Percentiles rank a stretch among this genome's conserved stretches.
Conservation (phyloP, 768 basidiomycete genomes). For the Clitopilus passeckerianus region DNA sequence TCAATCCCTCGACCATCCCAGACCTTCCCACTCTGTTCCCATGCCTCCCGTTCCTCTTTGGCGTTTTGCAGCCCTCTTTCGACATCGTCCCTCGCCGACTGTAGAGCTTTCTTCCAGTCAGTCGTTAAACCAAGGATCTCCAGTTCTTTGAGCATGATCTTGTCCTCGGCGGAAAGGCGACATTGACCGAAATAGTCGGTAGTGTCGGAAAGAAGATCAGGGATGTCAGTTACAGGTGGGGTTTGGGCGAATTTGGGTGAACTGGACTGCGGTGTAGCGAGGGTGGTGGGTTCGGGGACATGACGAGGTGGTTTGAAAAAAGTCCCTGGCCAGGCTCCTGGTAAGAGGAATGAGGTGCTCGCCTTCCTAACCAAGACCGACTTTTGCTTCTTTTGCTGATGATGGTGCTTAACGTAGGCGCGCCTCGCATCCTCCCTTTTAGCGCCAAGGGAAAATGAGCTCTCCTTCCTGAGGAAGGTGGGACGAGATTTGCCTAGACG, state of each 20-base stretch:
- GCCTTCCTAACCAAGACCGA: neutral
- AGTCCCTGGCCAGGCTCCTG: neutral
- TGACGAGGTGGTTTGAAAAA: neutral
- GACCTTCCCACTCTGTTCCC: neutral
- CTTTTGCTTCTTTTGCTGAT: neutral
- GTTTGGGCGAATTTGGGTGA: no score
- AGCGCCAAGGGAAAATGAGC: neutral
- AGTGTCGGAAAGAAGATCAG: no score
- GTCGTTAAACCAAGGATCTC: slow-evolving; percentile 2
- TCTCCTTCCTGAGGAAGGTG: neutral
- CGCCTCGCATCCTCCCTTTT: neutral
- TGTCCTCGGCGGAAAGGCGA: neutral
- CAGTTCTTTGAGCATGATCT: slow-evolving; percentile 8
- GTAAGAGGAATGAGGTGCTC: neutral
- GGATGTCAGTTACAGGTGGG: no score
- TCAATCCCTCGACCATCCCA: neutral
- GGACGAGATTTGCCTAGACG: neutral
- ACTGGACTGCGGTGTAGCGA: no score
- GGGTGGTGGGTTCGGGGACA: neutral
- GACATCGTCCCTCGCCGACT: neutral
- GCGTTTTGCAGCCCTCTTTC: neutral
- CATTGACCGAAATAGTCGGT: neutral
- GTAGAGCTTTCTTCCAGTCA: neutral
- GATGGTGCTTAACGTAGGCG: neutral
- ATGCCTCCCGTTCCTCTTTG: neutral